Conservation (phyloP, 2,329 filamentous ascomycete genomes). For the Xylaria sp. region DNA sequence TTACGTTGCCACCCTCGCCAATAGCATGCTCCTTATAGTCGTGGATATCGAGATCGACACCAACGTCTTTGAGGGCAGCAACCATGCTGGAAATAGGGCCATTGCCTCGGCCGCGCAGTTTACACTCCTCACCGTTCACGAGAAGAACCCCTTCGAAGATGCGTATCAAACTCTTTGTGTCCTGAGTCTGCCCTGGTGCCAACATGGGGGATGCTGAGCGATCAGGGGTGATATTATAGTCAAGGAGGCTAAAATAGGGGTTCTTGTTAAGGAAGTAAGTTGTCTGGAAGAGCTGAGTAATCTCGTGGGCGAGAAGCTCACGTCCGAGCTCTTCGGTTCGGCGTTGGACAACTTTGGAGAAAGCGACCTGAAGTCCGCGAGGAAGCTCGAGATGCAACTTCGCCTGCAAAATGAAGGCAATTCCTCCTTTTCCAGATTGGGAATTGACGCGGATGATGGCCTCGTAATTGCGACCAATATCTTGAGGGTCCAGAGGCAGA, state of each 20-base stretch:
- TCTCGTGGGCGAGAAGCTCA: constrained; percentile 83
- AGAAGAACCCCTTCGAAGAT: background rate
- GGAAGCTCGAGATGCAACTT: constrained; percentile 91
- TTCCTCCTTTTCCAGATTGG: constrained; percentile 91
- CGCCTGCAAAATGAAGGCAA: constrained; percentile 82
- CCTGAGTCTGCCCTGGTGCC: constrained; percentile 71
- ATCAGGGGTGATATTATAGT: constrained; percentile 90
- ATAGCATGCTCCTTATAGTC: constrained; percentile 98
- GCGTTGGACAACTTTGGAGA: constrained; percentile 84
- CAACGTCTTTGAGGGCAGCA: constrained; percentile 76
- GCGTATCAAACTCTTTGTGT: constrained; percentile 52
- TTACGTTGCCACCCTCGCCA: constrained; percentile 78
- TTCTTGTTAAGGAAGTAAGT: constrained; percentile 86
- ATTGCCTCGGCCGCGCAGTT: constrained; percentile 80
- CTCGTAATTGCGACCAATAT: constrained; percentile 97
- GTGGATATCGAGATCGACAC: constrained; percentile 88
- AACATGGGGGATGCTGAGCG: constrained; percentile 75
- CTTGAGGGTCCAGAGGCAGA: constrained; percentile 87
- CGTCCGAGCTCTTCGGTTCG: constrained; percentile 80
- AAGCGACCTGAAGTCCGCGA: constrained; percentile 88
- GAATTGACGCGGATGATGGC: constrained; percentile 98
- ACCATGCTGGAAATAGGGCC: constrained; percentile 90
- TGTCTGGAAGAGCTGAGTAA: constrained; percentile 84
- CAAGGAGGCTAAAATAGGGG: constrained; percentile 83
- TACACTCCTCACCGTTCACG: constrained; percentile 40